A percentile compares a stretch with the other conserved stretches of the same genome.
Conservation (phyloP, 192 early-diverging fungal species). For the Coemansia furcata region DNA sequence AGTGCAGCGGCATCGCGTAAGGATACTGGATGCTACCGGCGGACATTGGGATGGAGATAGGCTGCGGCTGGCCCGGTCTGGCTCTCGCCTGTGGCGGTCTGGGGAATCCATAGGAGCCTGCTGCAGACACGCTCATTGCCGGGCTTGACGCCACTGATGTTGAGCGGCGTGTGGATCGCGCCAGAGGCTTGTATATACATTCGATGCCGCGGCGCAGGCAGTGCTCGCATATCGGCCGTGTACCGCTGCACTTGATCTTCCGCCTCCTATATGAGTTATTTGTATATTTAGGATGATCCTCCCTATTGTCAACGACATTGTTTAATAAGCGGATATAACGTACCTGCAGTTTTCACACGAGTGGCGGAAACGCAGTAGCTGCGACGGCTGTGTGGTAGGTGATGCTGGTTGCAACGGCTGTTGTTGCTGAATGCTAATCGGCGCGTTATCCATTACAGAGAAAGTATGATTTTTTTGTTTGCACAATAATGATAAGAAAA, state of each 20-base stretch:
- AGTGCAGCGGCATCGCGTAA: not conserved
- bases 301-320: not conserved
- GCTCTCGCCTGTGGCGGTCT: slow-evolving; percentile 1
- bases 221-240: slow-evolving; percentile 46
- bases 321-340: not conserved
- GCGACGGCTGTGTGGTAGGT: slow-evolving; percentile 6
- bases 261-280: slow-evolving; percentile 21
- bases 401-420: slow-evolving; percentile 5
- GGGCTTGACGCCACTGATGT: slow-evolving; percentile 3
- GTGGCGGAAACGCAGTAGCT: slow-evolving; percentile 42
- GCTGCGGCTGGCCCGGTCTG: slow-evolving; percentile 1
- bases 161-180: slow-evolving; percentile 32
- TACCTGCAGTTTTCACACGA: slow-evolving; percentile 53
- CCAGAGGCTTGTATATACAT: slow-evolving; percentile 47
- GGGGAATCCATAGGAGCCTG: not conserved
- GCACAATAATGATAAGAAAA: slow-evolving; percentile 4
- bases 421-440: slow-evolving; percentile 7
- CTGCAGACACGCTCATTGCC: not conserved
- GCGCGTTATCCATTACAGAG: not conserved
- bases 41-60: slow-evolving; percentile 15
- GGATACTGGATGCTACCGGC: not conserved
- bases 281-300: not conserved
- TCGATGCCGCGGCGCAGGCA: slow-evolving; percentile 34
- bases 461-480: not conserved
- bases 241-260: slow-evolving; percentile 54